phyloP scores from a whole-genome alignment of 2,329 filamentous ascomycete genomes.

The Calonectria pteridis region DNA sequence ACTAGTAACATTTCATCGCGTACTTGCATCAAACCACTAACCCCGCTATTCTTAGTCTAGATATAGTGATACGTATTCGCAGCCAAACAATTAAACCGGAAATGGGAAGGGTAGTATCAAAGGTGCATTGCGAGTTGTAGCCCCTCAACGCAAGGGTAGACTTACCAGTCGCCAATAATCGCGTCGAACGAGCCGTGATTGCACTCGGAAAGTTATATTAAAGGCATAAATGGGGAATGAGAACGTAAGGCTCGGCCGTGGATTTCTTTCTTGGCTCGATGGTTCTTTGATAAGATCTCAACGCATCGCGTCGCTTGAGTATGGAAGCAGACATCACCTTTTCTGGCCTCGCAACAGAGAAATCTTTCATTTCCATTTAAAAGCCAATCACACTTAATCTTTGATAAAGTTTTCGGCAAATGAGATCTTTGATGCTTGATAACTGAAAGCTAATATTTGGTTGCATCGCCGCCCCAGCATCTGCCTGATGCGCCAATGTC shows the following conservation, averaged over 20 bases:
- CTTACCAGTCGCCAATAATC: no score
- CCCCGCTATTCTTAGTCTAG: no score
- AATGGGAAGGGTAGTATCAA: not conserved
- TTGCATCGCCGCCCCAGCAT: not conserved
- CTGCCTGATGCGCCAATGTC: not conserved
- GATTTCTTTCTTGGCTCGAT: not conserved
- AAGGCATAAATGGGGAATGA: no score
- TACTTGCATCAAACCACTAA: not conserved
- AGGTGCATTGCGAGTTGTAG: no score
- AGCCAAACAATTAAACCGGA: no score
- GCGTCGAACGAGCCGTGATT: no score
- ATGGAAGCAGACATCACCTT: not conserved
- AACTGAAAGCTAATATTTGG: not conserved
- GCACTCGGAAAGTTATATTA: no score
- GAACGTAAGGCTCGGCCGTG: no score
- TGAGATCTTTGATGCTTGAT: not conserved
- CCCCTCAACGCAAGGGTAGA: no score
- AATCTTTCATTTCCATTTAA: not conserved
- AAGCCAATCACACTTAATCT: not conserved
- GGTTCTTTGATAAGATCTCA: not conserved
- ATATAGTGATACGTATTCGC: not conserved
- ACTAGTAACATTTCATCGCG: not conserved
- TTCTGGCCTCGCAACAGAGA: not conserved
- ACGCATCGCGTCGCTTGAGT: not conserved
- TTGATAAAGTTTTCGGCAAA: not conserved